phyloP scores from a whole-genome alignment of 345 rosid species.

The Toxicodendron radicans region DNA sequence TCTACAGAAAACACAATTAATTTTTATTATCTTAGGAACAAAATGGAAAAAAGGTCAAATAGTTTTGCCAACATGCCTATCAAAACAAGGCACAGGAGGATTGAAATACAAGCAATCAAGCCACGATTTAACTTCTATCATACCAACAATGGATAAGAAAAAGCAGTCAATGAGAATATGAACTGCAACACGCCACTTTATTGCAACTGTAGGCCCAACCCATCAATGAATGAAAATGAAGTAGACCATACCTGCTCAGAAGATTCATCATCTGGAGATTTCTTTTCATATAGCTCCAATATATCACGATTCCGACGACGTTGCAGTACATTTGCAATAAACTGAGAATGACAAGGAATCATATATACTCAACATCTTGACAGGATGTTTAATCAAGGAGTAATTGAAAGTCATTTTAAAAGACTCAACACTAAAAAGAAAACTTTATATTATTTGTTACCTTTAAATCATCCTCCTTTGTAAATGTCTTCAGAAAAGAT shows the following conservation, averaged over 20 bases:
- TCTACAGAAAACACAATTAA: not conserved
- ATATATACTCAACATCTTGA: not conserved
- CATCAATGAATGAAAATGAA: not conserved
- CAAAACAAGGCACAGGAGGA: not conserved
- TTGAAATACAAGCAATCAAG: not conserved
- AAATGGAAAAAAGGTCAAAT: not conserved
- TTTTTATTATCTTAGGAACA: not conserved
- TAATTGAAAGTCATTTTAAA: not conserved
- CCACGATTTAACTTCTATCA: not conserved
- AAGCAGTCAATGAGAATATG: not conserved
- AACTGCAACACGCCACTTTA: not conserved
- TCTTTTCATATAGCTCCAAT: slow-evolving; percentile 38
- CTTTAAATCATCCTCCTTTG: slow-evolving; percentile 45
- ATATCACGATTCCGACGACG: slow-evolving; percentile 41
- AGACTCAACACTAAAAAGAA: not conserved
- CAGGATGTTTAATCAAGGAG: too few species aligned
- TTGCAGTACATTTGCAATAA: slow-evolving; percentile 44
- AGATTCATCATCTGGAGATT: slow-evolving; percentile 44
- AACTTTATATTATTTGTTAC: slow-evolving; percentile 25
- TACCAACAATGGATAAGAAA: not conserved
- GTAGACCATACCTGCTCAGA: slow-evolving; percentile 56
- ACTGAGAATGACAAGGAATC: slow-evolving; percentile 37
- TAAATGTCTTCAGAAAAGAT: slow-evolving; percentile 62
- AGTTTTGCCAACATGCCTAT: not conserved
- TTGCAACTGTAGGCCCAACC: not conserved